These are phyloP conservation scores for Pleurotus pulmonarius DNA, from an alignment of 768 basidiomycete species.

Conservation along the genomic window DNA sequence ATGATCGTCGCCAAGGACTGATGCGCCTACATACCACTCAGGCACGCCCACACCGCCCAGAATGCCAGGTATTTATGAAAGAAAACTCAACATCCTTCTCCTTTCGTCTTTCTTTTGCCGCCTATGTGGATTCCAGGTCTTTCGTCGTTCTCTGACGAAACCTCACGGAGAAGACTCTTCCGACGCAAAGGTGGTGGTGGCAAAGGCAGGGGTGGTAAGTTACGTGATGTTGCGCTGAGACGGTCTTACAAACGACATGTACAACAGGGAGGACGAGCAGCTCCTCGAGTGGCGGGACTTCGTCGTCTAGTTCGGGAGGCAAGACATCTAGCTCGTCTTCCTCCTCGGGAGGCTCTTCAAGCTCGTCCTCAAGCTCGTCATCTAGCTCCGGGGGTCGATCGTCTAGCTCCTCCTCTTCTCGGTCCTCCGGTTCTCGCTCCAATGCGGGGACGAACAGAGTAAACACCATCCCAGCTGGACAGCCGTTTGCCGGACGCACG, in stretches of 20 bases:
- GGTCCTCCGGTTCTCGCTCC: constrained; percentile 16
- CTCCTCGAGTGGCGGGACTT: not conserved
- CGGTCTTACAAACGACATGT: not conserved
- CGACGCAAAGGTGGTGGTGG: constrained; percentile 14
- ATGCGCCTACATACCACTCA: too few relatives aligned
- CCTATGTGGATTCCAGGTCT: constrained; percentile 9
- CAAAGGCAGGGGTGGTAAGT: constrained; percentile 21
- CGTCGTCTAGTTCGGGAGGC: not conserved
- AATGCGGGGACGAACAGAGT: constrained; percentile 25
- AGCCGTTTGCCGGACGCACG: constrained; percentile 41
- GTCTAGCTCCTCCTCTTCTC: constrained; percentile 4
- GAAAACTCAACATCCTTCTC: too few relatives aligned
- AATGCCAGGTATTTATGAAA: too few relatives aligned
- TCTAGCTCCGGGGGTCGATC: constrained; percentile 11
- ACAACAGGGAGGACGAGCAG: not conserved
- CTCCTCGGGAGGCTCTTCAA: not conserved
- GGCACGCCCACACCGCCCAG: too few relatives aligned
- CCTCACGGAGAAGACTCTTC: constrained; percentile 2
- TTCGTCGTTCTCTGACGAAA: constrained; percentile 5
- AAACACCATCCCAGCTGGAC: constrained; percentile 37
- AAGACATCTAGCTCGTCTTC: not conserved
- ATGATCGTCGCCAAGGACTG: too few relatives aligned
- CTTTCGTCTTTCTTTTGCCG: not conserved
- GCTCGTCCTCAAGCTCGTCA: constrained; percentile 9
- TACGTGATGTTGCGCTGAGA: not conserved